Evolutionary conservation across 1,284 basidiomycete species (phyloP).

Genomic region (Ustilago curta): DNA sequence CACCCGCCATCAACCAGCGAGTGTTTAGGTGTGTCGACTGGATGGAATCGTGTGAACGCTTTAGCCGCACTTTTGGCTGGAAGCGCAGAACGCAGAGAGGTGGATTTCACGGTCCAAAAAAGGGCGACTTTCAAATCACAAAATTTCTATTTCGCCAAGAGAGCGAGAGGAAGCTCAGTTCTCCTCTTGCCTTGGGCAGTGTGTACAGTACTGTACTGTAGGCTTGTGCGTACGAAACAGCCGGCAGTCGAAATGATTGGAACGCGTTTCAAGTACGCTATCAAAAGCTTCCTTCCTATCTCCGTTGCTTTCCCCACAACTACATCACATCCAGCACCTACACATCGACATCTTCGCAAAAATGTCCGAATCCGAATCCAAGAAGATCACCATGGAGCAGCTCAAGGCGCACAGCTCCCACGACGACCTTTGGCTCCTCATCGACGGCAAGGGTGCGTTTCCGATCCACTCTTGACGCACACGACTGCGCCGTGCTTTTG

Average conservation of each 20-base stretch:
- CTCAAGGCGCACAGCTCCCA: slow-evolving; percentile 63
- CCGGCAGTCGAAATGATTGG: slow-evolving; percentile 5
- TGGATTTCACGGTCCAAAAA: slow-evolving; percentile 15
- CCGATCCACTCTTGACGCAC: background rate
- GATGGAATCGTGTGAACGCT: background rate
- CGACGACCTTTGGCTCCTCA: slow-evolving; percentile 67
- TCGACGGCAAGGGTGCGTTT: slow-evolving; percentile 65
- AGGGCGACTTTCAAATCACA: background rate
- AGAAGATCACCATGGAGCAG: slow-evolving; percentile 66
- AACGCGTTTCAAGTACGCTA: background rate
- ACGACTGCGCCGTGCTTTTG: background rate
- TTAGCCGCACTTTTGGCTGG: background rate
- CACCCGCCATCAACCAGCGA: too few species aligned
- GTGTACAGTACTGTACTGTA: too few species aligned
- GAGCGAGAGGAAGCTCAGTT: too few species aligned
- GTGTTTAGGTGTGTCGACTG: background rate
- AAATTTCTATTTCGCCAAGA: background rate
- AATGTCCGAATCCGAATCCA: slow-evolving; percentile 27
- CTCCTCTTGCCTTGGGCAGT: too few species aligned
- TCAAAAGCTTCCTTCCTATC: background rate
- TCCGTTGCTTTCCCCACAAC: background rate
- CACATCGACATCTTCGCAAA: slow-evolving; percentile 6
- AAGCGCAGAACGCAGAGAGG: background rate
- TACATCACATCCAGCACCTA: background rate
- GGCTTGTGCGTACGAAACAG: slow-evolving; percentile 4